Evolutionary conservation across 1,284 basidiomycete genomes (phyloP), one percentile per base, ranked within the genome.

Genomic region (Cutaneotrichosporon arboriforme): DNA sequence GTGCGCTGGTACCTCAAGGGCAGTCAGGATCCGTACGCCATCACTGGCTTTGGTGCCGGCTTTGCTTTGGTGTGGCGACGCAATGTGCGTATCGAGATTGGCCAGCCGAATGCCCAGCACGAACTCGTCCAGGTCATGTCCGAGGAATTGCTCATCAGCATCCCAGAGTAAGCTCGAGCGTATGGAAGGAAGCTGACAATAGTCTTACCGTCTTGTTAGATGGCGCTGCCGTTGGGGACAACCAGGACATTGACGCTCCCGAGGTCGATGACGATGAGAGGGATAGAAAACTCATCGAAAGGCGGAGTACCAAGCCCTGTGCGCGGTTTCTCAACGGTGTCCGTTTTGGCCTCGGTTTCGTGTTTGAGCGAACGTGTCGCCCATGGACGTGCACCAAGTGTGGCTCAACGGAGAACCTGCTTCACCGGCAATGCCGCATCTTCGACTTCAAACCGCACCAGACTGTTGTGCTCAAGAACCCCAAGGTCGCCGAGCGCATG

Each of bases 41-140:
- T 91, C 33, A 74, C 79, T 26, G 86, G 84, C n/a, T 75, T 79
- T 46, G 94, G 90, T 8, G 86, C 91, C 22, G 94, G 94, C 1
- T 96, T 96, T 72, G 88, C 86, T 7, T 80, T 96, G 33, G 85
- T 85, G 37, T 97, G 89, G 88, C 81, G 83, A 63, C 87, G 88
- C 38, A 80, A 83, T 62, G 84, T 90, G 10, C 81, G 82, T 49
- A 76, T 96, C 49, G 78, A 82, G 4, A 81, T 97, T 52, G 87
- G 84, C 5, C 81, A 85, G 58, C 79, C 80, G 40, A 93, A 94
- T 65, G 76, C 80, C 10, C 84, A 91, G 57, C 76, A 78, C 40
- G 92, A 97, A 67, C 77, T 92, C 31, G 79, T 94, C 39, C 92
- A 97, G 76, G 83, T 97, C 49, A 77, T 81, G 45, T 89, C 90